Base-by-base conservation (phyloP, 2,329 filamentous ascomycete species). In the Simplicillium sp. region DNA sequence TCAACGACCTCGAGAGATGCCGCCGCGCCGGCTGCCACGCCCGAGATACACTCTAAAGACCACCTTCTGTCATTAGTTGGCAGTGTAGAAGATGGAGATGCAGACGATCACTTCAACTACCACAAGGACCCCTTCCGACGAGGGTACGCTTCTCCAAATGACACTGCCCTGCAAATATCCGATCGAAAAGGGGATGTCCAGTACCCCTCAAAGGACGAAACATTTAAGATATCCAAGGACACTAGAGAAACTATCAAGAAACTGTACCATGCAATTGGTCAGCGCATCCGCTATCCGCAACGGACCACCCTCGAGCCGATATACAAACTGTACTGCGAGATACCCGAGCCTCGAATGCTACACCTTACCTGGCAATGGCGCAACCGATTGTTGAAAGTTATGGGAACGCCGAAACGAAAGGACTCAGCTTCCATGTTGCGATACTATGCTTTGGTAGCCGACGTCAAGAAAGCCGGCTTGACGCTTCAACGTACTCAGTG, bases 391-490 rank as follows among this genome's bases (percentile, higher is more conserved):
- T 66, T 94, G 39, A 77, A 75, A 41, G 74, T 80, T 34, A 75
- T 95, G 46, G 80, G 83, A 15, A 72, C 75, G 36, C 74, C 78
- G 8, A 68, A 75, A 38, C 69, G 71, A 32, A 73, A 76, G 43
- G 64, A 72, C 38, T 59, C 72, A 13, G 67, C 62, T 47, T 72
- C 78, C 36, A 94, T 88, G 83, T 68, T 85, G 51, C 82, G 86
- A 41, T 97, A 90, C 61, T 82, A 96, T 47, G 78, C 80, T 5
- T 67, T 96, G 17, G 71, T 97, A 14, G 80, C 89, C 47, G 90
- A 98, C 52, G 82, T 94, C 65, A 83, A 86, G 51, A 71, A 71
- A 40, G 75, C 79, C n/a, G 76, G 79, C 2, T 76, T 94, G 35
- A 73, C 80, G 1, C 66, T 97, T 41, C 75, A 70, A 1, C 66